These are phyloP conservation scores for Paraglomus occultum DNA, from an alignment of 192 early-diverging fungal species.

Conservation along the genomic window DNA sequence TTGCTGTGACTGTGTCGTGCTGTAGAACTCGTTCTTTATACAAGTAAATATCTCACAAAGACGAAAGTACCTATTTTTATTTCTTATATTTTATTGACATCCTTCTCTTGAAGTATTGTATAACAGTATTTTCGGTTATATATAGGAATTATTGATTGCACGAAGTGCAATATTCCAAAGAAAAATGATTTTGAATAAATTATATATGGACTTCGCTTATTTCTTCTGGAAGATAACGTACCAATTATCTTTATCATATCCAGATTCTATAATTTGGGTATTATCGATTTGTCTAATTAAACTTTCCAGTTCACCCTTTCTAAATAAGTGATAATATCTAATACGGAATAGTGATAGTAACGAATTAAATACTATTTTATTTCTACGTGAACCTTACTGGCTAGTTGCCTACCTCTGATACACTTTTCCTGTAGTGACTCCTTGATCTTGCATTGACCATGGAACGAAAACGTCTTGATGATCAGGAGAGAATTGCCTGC, in stretches of 20 bases:
- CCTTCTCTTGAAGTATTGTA: too few species aligned
- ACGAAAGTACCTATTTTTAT: too few species aligned
- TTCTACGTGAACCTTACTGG: not conserved
- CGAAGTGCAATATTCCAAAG: too few species aligned
- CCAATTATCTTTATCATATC: constrained; percentile 96
- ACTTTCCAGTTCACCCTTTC: constrained; percentile 78
- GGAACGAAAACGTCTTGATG: constrained; percentile 93
- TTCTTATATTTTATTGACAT: too few species aligned
- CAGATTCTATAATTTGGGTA: constrained; percentile 59
- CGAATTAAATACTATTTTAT: constrained; percentile 10
- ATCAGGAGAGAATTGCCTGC: constrained; percentile 73
- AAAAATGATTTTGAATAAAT: too few species aligned
- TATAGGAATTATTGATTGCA: too few species aligned
- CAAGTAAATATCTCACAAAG: too few species aligned
- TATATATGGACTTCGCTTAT: too few species aligned
- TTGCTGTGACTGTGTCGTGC: too few species aligned
- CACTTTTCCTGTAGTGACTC: constrained; percentile 30
- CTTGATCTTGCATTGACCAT: constrained; percentile 66
- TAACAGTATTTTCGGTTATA: too few species aligned
- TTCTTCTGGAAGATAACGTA: constrained; percentile 75
- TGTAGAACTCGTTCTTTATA: too few species aligned
- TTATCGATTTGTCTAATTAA: constrained; percentile 54
- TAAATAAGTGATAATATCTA: constrained; percentile 93
- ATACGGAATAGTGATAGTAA: constrained; percentile 30
- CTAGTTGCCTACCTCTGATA: constrained; percentile 44